Evolutionary conservation across 345 rosid genomes (phyloP), one percentile per base, ranked within the genome.

Genomic region (Bretschneidera sinensis): DNA sequence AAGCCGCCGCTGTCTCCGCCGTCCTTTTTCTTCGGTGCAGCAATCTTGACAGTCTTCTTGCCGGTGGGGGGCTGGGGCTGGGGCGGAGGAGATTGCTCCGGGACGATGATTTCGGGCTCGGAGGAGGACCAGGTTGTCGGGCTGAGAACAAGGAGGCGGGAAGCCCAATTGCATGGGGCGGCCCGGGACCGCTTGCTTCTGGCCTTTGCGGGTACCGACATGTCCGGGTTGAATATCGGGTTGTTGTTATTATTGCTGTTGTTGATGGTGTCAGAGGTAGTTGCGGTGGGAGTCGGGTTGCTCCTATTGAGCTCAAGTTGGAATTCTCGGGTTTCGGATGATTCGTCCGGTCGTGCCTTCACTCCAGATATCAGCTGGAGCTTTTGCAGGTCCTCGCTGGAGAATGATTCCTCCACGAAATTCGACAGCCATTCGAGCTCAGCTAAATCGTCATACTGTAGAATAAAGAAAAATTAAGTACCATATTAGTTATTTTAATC

Each of bases 341-440:
- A 72, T 1, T 76, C 74, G 34, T 78, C 82, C 49, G 95, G 68
- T 56, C 83, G 81, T 68, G 82, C 74, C 57, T 84, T 80, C 57
- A 72, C 56, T 14, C 99, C 99, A 24, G 96, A 83, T 48, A 88
- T 86, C 21, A 91, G 79, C 62, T 95, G 88, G 8, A 83, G 84
- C 84, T 85, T 85, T 51, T 86, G 85, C 71, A 83, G 55, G 70
- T 91, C 99, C 54, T 95, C 96, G 68, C 89, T 80, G 33, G 99
- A 88, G 72, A 91, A 91, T 15, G 99, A 91, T 70, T 95, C 97
- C 66, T 95, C 99, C 61, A 81, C 95, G 71, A 95, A 75, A 71
- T 86, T 88, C 4, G 99, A 95, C 19, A 95, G 70, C 99, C 99
- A 95, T 76, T 91, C 99, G 13, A 95, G 81, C 85, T 95, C 96